Conservation (phyloP, 2,329 filamentous ascomycete species). For the Cordyceps cateniannulata region DNA sequence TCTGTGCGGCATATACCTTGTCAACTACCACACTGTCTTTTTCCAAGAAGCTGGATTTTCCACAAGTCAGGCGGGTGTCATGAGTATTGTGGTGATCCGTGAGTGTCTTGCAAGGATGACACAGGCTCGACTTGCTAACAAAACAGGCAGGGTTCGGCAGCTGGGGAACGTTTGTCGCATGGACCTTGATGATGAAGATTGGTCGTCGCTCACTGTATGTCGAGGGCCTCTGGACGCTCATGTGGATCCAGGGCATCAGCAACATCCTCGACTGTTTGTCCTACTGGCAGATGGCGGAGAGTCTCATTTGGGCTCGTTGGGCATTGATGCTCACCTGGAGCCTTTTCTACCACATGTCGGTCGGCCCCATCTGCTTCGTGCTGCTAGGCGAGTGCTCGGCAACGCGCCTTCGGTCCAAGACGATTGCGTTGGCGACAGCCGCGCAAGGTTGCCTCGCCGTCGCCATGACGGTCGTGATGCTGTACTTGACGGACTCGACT, state of each 20-base stretch:
- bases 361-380: constrained; percentile 41
- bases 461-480: constrained; percentile 24
- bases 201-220: constrained; percentile 35
- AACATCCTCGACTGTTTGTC: constrained; percentile 45
- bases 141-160: constrained; percentile 36
- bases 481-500: constrained; percentile 27
- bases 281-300: constrained; percentile 20
- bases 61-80: constrained; percentile 25
- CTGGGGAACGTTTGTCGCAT: constrained; percentile 32
- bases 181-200: constrained; percentile 29
- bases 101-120: not conserved
- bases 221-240: constrained; percentile 39
- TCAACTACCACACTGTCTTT: constrained; percentile 46
- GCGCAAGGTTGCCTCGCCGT: constrained; percentile 24
- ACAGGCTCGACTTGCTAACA: not conserved
- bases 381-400: constrained; percentile 36
- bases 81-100: constrained; percentile 23
- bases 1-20: constrained; percentile 56
- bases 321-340: constrained; percentile 33
- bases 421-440: constrained; percentile 33
- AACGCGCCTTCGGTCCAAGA: constrained; percentile 35
- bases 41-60: constrained; percentile 35
- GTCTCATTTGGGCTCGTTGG: constrained; percentile 27
- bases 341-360: constrained; percentile 30
- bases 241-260: constrained; percentile 33